Evolutionary conservation across 306 rosid species (phyloP).

Genomic region (Calophaca sinica): DNA sequence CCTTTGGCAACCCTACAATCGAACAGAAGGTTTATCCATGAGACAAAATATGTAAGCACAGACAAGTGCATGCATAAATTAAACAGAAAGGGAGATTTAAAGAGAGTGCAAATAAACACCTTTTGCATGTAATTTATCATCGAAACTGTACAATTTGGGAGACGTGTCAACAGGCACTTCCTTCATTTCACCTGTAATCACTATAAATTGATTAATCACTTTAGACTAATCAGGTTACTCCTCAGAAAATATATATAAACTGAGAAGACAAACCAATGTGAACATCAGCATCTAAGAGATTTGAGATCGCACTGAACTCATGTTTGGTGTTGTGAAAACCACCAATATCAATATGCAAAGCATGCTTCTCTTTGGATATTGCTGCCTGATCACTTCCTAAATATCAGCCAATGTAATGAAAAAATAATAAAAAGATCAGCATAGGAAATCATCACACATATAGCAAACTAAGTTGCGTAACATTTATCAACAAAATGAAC

Average conservation of each 20-base stretch:
- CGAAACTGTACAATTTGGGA: constrained; percentile 36
- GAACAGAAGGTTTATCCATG: constrained; percentile 22
- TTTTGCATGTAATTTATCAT: constrained; percentile 39
- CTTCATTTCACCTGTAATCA: constrained; percentile 48
- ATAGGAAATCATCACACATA: constrained; percentile 24
- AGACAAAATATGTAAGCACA: not conserved
- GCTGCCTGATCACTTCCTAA: constrained; percentile 46
- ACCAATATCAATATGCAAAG: constrained; percentile 32
- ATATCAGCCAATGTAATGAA: constrained; percentile 38
- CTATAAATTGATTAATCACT: constrained; percentile 19
- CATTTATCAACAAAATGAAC: not conserved
- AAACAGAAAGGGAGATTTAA: not conserved
- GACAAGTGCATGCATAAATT: not conserved
- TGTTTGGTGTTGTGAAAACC: constrained; percentile 25
- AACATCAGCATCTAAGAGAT: constrained; percentile 13
- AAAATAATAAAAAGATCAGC: constrained; percentile 29
- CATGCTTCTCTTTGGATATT: constrained; percentile 15
- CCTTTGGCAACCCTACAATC: constrained; percentile 51
- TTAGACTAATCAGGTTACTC: constrained; percentile 21
- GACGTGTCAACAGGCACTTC: not conserved
- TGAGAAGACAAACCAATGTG: constrained; percentile 20
- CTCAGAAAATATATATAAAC: not conserved
- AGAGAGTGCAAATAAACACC: not conserved
- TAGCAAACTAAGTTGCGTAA: not conserved
- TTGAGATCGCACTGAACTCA: constrained; percentile 17